Base-by-base conservation (phyloP, 2,329 filamentous ascomycete genomes). In the Alternaria atra region DNA sequence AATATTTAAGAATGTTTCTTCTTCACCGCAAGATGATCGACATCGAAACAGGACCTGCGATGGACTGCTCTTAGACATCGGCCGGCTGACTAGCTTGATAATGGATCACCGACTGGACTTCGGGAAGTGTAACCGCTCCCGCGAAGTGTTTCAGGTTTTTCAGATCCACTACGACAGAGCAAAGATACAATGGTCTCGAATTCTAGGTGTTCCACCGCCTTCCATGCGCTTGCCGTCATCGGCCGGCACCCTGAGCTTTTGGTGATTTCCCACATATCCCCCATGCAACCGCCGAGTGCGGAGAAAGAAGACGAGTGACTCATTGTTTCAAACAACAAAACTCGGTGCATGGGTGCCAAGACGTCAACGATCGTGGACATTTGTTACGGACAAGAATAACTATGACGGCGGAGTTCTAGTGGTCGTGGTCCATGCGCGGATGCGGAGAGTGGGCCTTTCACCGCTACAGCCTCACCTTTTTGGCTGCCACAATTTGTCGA, bases 381-480 rank as follows among this genome's bases (percentile, higher is more conserved):
- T 53, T 61, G 29, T 48, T 52, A 53, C 55, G 34, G 64, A 69
- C 67, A 62, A 67, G 57, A 64, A 72, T 63, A 61, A 65, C 44
- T 54, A 39, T 55, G 52, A 55, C 13, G 35, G 39, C 43, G 50
- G 52, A 64, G 59, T 64, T 39, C 60, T 47, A 70, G 65, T 73
- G 72, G 71, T 48, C 63, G 57, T 56, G 51, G 46, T 5, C 50
- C 39, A 62, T 60, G 54, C 67, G 67, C 63, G 67, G 67, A 64
- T 52, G 50, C 61, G 62, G 66, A 65, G 67, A 65, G 64, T 58
- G 71, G 62, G 35, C 60, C 70, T 74, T 69, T 70, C 66, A 73
- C 67, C 63, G 67, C 70, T 69, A 66, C 68, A 68, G 74, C 72
- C 73, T 75, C 72, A 73, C 64, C 25, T 64, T 71, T 74, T 58